Base-by-base conservation (phyloP, 2,329 filamentous ascomycete genomes). In the Paraphaeosphaeria minitans region DNA sequence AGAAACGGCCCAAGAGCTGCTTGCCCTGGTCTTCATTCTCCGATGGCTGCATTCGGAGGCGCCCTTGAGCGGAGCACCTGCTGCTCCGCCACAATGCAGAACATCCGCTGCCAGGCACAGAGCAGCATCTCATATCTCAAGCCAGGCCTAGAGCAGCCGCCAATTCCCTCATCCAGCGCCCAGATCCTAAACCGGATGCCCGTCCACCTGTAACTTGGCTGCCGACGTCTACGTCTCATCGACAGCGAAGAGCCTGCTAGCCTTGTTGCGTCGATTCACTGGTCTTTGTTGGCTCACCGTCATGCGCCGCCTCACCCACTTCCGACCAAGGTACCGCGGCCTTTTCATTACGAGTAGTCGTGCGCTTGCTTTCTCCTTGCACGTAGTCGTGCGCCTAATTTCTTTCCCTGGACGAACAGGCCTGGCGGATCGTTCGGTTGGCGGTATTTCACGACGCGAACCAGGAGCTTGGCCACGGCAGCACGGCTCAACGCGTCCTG, bases 81-180 rank as follows among this genome's bases (percentile, higher is more conserved):
- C 63, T 55, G 46, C 56, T 59, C 56, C 56, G 56, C 56, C 56
- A 59, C 56, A 55, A n/a, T 53, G 49, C 41, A 45, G 12, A 9
- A 37, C 52, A 58, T 55, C 52, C 56, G 45, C 47, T 31, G 45
- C 39, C 37, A 37, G 43, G 39, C 48, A 52, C 41, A 47, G 52
- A 16, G 27, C 55, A 45, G 37, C 48, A 24, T 13, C 16, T n/a
- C n/a, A n/a, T n/a, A n/a, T n/a, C n/a, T n/a, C n/a, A 6, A 35
- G 53, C 45, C 53, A 37, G 37, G 45, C 33, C 31, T 49, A 57
- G 49, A 29, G 21, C 39, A 16, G 19, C 51, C 45, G 43, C 56
- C 46, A 59, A 55, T 52, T 55, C 51, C 46, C 50, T 52, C 48
- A 22, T 48, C 50, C 56, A 42, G 56, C 49, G 56, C 48, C 49